phyloP scores from a whole-genome alignment of 2,329 filamentous ascomycete genomes.

The Pseudonectria foliicola region DNA sequence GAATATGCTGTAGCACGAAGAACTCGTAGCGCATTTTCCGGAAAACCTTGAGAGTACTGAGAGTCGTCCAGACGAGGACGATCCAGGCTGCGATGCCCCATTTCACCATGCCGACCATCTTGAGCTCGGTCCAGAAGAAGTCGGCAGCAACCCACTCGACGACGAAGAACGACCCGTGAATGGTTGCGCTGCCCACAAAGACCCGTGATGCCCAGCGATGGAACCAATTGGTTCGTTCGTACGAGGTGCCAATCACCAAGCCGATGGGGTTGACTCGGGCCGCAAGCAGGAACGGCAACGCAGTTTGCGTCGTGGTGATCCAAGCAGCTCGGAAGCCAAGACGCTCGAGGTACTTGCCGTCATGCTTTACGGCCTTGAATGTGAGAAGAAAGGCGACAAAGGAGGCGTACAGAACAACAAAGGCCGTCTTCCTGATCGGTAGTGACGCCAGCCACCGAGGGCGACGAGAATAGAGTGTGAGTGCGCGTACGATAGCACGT shows the following conservation, averaged over 20 bases:
- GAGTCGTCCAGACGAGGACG: conserved; percentile 18
- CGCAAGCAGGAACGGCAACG: conserved; percentile 17
- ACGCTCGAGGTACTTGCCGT: conserved; percentile 19
- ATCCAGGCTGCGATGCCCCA: conserved; percentile 20
- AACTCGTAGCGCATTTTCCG: conserved; percentile 22
- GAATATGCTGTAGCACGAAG: conserved; percentile 22
- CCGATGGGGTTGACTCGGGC: conserved; percentile 18
- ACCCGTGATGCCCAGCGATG: conserved; percentile 18
- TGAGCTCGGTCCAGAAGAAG: conserved; percentile 20
- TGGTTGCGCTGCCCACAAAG: conserved; percentile 18
- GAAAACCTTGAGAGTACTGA: conserved; percentile 16
- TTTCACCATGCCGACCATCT: conserved; percentile 19
- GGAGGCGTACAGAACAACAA: conserved; percentile 11
- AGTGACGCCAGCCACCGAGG: conserved; percentile 10
- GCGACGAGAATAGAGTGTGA: conserved; percentile 6
- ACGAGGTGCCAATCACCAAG: conserved; percentile 16
- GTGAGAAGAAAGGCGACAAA: conserved; percentile 17
- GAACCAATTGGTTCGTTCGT: conserved; percentile 21
- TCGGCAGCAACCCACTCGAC: conserved; percentile 17
- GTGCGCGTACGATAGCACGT: conserved; percentile 3
- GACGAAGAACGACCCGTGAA: conserved; percentile 18
- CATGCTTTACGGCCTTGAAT: conserved; percentile 20
- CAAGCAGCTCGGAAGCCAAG: conserved; percentile 20
- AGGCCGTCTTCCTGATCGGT: conserved; percentile 10
- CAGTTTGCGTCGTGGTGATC: conserved; percentile 18